phyloP scores from a whole-genome alignment of 768 basidiomycete genomes.

The Agrocybe chaxingu region DNA sequence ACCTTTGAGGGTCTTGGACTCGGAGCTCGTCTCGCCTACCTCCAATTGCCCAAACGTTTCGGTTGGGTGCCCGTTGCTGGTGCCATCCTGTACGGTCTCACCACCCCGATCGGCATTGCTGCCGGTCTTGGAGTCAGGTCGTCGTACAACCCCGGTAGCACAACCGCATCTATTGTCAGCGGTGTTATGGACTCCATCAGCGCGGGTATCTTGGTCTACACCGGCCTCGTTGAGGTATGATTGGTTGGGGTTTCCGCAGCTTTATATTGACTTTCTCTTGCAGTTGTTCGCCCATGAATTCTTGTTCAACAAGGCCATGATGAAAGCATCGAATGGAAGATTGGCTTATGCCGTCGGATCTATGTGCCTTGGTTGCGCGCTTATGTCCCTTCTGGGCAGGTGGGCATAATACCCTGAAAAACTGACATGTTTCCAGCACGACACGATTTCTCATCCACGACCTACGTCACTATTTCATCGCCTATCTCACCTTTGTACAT shows the following conservation, averaged over 20 bases:
- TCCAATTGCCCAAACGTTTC: constrained; percentile 57
- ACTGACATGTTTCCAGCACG: too few species aligned
- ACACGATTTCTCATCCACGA: too few species aligned
- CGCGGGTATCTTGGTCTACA: constrained; percentile 86
- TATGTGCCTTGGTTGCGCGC: constrained; percentile 76
- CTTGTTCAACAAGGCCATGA: constrained; percentile 85
- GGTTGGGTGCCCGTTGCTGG: constrained; percentile 55
- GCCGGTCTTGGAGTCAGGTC: constrained; percentile 71
- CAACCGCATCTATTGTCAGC: constrained; percentile 76
- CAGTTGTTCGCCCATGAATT: constrained; percentile 93
- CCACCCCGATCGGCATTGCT: constrained; percentile 88
- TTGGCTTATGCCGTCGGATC: constrained; percentile 72
- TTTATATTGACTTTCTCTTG: constrained; percentile 2
- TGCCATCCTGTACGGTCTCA: constrained; percentile 67
- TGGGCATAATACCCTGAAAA: constrained; percentile 62
- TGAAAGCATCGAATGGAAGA: constrained; percentile 58
- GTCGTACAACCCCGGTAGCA: constrained; percentile 78
- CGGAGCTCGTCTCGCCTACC: constrained; percentile 82
- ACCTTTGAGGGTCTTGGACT: constrained; percentile 93
- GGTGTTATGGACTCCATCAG: constrained; percentile 85
- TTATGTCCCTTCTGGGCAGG: constrained; percentile 89
- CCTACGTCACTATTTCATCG: not conserved
- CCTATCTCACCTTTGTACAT: not conserved
- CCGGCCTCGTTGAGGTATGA: constrained; percentile 78
- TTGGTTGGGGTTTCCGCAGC: not conserved